phyloP scores from a whole-genome alignment of 2,329 filamentous ascomycete species.

The Arthrobotrys iridis region DNA sequence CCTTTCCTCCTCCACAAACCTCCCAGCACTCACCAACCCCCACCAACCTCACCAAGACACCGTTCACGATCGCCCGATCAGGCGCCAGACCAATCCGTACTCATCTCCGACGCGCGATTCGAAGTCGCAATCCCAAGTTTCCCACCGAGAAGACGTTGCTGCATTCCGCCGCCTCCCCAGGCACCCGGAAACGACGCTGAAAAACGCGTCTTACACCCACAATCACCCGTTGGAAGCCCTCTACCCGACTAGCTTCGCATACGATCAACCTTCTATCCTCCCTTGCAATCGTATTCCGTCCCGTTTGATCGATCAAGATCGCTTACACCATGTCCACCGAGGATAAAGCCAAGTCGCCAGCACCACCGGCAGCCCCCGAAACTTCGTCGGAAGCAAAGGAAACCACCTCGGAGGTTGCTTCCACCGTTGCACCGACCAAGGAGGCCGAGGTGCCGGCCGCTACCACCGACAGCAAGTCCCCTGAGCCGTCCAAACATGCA shows the following conservation, averaged over 20 bases:
- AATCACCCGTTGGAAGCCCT: constrained; percentile 25
- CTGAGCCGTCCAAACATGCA: constrained; percentile 26
- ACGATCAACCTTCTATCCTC: not conserved
- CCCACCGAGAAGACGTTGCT: constrained; percentile 2
- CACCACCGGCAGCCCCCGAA: constrained; percentile 48
- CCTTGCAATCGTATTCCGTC: not conserved
- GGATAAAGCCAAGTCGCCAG: constrained; percentile 43
- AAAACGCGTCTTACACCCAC: constrained; percentile 48
- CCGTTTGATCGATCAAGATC: constrained; percentile 2
- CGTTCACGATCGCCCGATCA: constrained; percentile 24
- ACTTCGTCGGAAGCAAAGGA: constrained; percentile 47
- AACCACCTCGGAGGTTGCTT: constrained; percentile 49
- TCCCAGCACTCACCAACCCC: constrained; percentile 11
- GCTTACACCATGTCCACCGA: constrained; percentile 32
- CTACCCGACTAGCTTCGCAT: not conserved
- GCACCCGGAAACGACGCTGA: constrained; percentile 45
- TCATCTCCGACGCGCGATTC: constrained; percentile 49
- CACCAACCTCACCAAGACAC: constrained; percentile 16
- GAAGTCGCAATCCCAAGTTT: constrained; percentile 39
- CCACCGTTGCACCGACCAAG: constrained; percentile 52
- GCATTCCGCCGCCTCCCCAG: constrained; percentile 22
- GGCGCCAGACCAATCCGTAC: constrained; percentile 11
- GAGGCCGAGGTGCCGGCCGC: constrained; percentile 46
- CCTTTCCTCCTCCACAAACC: constrained; percentile 31
- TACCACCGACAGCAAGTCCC: constrained; percentile 37